Evolutionary conservation across 2,329 filamentous ascomycete species (phyloP).

Genomic region (Colletotrichum musae): DNA sequence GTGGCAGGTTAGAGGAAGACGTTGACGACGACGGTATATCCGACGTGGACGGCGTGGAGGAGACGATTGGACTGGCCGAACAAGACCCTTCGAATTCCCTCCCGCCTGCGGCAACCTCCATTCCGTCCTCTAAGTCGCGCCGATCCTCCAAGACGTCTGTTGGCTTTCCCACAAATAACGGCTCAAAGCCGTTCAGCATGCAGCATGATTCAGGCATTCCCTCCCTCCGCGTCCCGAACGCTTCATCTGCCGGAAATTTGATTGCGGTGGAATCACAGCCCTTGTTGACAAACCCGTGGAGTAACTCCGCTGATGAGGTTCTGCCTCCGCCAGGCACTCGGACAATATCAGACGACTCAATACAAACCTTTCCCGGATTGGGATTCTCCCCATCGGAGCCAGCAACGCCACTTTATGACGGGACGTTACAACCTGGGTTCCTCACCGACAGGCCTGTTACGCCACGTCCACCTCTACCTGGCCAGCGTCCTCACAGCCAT

Average conservation of each 20-base stretch:
- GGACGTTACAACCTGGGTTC: slow-evolving; percentile 42
- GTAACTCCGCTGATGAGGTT: slow-evolving; percentile 52
- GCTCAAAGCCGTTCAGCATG: slow-evolving; percentile 54
- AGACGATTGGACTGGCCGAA: slow-evolving; percentile 71
- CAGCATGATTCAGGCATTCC: slow-evolving; percentile 54
- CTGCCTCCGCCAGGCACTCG: slow-evolving; percentile 53
- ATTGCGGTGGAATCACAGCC: slow-evolving; percentile 55
- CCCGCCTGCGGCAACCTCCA: slow-evolving; percentile 50
- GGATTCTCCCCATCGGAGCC: slow-evolving; percentile 48
- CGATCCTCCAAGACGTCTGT: slow-evolving; percentile 64
- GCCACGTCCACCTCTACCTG: slow-evolving; percentile 40
- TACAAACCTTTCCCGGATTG: slow-evolving; percentile 46
- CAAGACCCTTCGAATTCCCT: slow-evolving; percentile 64
- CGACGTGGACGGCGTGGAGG: slow-evolving; percentile 73
- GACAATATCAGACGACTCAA: slow-evolving; percentile 54
- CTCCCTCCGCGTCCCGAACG: slow-evolving; percentile 51
- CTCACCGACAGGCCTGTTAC: slow-evolving; percentile 42
- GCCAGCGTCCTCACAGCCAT: slow-evolving; percentile 52
- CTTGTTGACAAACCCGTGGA: slow-evolving; percentile 62
- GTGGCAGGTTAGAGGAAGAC: slow-evolving; percentile 75
- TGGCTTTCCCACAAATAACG: slow-evolving; percentile 56
- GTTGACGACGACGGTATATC: slow-evolving; percentile 71
- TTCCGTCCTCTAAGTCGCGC: slow-evolving; percentile 54
- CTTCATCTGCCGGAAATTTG: slow-evolving; percentile 50
- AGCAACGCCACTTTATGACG: slow-evolving; percentile 51